These are phyloP conservation scores for Exophiala xenobiotica DNA, from an alignment of 2,329 filamentous ascomycete genomes.

Conservation along the genomic window DNA sequence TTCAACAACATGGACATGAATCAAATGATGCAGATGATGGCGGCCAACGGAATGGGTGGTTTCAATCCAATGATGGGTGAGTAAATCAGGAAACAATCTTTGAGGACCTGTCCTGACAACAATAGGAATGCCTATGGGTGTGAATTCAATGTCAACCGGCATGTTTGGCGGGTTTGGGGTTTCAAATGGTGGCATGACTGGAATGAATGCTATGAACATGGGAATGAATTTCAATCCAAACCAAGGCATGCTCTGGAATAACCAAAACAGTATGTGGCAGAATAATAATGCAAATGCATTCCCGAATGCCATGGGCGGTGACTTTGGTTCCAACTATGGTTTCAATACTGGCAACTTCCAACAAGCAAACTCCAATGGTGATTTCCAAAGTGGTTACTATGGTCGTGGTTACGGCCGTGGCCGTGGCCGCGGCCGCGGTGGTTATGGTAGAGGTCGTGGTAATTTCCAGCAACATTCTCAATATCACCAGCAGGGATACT, in stretches of 20 bases:
- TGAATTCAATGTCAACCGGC: slow-evolving; percentile 47
- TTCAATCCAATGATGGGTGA: slow-evolving; percentile 70
- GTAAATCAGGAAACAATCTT: slow-evolving; percentile 38
- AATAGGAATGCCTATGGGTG: slow-evolving; percentile 73
- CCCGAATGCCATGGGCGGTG: slow-evolving; percentile 73
- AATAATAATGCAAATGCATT: slow-evolving; percentile 85
- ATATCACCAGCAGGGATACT: slow-evolving; percentile 32
- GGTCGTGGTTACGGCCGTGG: slow-evolving; percentile 68
- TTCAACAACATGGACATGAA: slow-evolving; percentile 65
- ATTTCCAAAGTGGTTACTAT: slow-evolving; percentile 67
- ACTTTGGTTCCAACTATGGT: slow-evolving; percentile 76
- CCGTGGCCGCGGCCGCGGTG: slow-evolving; percentile 64
- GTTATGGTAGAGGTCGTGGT: slow-evolving; percentile 39
- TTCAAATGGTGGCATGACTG: slow-evolving; percentile 75
- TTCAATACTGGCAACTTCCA: slow-evolving; percentile 81
- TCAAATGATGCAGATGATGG: slow-evolving; percentile 68
- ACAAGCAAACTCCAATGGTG: slow-evolving; percentile 58
- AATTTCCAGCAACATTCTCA: slow-evolving; percentile 38
- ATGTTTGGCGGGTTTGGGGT: slow-evolving; percentile 50
- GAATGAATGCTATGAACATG: slow-evolving; percentile 81
- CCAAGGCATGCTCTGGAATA: slow-evolving; percentile 71
- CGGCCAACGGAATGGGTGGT: slow-evolving; percentile 43
- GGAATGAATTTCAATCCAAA: slow-evolving; percentile 57
- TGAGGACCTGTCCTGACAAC: slow-evolving; percentile 15
- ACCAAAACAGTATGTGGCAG: slow-evolving; percentile 74